Base-by-base conservation (phyloP, 176 grass and related monocot genomes). In the Leersia perrieri region DNA sequence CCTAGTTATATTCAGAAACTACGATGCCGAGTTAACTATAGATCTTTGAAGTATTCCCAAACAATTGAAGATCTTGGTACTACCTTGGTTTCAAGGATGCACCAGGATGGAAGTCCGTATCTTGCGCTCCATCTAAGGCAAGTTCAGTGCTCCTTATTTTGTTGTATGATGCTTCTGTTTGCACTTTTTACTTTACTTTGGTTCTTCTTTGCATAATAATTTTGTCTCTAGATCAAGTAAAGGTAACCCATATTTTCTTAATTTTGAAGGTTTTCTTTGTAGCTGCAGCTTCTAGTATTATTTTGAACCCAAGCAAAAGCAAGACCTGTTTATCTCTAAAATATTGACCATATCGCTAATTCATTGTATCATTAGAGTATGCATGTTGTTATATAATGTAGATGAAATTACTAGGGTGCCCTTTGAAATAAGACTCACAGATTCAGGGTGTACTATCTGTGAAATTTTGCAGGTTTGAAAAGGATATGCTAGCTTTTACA, bases 401-500 rank as follows among this genome's bases (percentile, higher is more conserved):
- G 36, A 53, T 72, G 16, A 26, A 65, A 45, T 47, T 29, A 36
- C 16, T 55, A 42, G 36, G 31, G 13, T 57, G 22, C 53, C 53
- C 22, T 57, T 57, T 57, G 20, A 58, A 58, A 25, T 25, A 58
- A 25, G 9, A 11, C 53, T 57, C 22, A 25, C 53, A 23, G 20
- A 58, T 23, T 22, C 20, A n/a, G n/a, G 22, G 22, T 58, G 53
- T 58, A 25, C 9, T 58, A 4, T 25, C 23, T 6, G 18, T 72
- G 31, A 70, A 75, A 18, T 71, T 75, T 87, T 87, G 47, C 88
- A 98, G 96, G 75, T 98, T 95, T 73, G 96, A 98, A 67, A 98
- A 98, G 79, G 96, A 98, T 70, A 98, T 98, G 96, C 82, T 98
- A 80, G 92, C 96, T 70, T 98, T 98, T 90, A 98, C 96, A 60